These are phyloP conservation scores for Cyclospora cayetanensis DNA, from an alignment of 169 alveolate species.

Conservation along the genomic window DNA sequence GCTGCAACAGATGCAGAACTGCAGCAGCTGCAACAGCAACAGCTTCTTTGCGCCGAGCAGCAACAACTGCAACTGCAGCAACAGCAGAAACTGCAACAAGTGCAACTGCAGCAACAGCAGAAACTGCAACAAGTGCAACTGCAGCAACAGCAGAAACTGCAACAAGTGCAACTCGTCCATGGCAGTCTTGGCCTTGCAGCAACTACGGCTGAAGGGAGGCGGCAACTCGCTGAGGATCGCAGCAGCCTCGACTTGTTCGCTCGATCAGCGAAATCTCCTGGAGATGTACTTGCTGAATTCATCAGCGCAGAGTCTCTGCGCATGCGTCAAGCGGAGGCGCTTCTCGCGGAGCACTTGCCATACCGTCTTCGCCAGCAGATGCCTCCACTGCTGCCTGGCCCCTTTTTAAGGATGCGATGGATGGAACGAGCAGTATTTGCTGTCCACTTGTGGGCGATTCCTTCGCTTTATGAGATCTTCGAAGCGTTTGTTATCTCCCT, in stretches of 20 bases:
- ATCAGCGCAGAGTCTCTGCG: not conserved
- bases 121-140: no score
- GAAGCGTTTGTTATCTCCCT: not conserved
- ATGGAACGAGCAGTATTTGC: conserved; percentile 45
- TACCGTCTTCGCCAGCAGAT: conserved; percentile 32
- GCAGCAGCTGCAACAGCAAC: conserved; percentile 21
- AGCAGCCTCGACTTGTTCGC: no score
- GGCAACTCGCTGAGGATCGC: no score
- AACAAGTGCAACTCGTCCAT: no score
- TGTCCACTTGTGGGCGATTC: conserved; percentile 32
- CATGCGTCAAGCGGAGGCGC: conserved; percentile 5
- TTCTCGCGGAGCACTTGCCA: not conserved
- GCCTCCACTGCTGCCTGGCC: conserved; percentile 36
- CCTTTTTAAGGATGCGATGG: conserved; percentile 49
- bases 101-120: no score
- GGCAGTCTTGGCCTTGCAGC: no score
- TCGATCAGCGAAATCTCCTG: no score
- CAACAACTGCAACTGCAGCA: conserved; percentile 31
- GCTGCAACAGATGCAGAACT: not conserved
- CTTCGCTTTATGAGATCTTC: not conserved
- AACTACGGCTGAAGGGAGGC: no score
- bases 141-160: no score
- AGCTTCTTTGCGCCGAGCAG: no score
- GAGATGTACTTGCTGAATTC: not conserved
- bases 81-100: conserved; percentile 1